Conservation (phyloP, 108 stramenopile species). For the Skeletonema tropicum region DNA sequence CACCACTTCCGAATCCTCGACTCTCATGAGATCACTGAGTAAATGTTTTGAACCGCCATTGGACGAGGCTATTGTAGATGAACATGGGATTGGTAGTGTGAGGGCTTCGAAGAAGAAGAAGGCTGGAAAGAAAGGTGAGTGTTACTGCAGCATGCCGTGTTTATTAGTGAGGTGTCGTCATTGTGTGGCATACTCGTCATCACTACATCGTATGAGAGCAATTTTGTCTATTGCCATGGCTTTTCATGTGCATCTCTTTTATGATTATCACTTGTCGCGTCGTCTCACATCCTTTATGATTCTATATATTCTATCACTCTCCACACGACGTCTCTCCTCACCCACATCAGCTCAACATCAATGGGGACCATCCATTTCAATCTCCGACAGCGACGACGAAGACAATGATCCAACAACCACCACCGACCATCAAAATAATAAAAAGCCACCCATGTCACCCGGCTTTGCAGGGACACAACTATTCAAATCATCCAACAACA, state of each 20-base stretch:
- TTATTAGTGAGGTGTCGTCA: neutral
- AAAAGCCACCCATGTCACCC: neutral
- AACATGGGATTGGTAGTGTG: neutral
- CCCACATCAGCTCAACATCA: neutral
- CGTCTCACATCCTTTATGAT: neutral
- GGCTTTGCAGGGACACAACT: neutral
- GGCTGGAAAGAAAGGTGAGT: neutral
- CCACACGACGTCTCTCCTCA: too few relatives aligned
- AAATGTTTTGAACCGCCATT: slow-evolving; percentile 6
- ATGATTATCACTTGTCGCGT: neutral
- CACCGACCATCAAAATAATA: slow-evolving; percentile 5
- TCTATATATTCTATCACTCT: too few relatives aligned
- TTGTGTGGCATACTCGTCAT: too few relatives aligned
- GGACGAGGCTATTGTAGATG: slow-evolving; percentile 4
- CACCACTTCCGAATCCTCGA: neutral
- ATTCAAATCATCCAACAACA: neutral
- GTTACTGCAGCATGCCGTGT: neutral
- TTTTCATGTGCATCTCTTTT: too few relatives aligned
- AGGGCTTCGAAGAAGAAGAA: neutral
- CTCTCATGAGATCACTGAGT: neutral
- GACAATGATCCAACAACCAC: too few relatives aligned
- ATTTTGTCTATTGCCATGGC: too few relatives aligned
- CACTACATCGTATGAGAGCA: too few relatives aligned
- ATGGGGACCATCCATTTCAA: slow-evolving; percentile 8
- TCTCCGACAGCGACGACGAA: slow-evolving; percentile 6